Conservation (phyloP, 305 asterid genomes). For the Fraxinus platypoda region DNA sequence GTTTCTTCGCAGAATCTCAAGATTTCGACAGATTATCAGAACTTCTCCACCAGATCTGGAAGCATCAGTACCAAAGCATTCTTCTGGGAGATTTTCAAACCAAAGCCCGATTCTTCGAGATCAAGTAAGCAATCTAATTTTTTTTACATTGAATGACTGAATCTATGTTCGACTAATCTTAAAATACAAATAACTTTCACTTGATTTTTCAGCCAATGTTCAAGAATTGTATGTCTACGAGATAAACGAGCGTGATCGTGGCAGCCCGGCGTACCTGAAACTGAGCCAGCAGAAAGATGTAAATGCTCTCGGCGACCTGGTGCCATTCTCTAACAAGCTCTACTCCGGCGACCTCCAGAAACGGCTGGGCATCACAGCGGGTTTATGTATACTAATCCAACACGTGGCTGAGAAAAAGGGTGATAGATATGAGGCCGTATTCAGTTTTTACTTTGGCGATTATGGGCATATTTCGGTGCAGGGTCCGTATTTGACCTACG, state of each 20-base stretch:
- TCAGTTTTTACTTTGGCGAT: constrained; percentile 67
- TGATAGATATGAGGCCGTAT: constrained; percentile 53
- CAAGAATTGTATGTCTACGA: constrained; percentile 60
- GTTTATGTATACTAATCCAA: constrained; percentile 50
- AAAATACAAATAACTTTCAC: not conserved
- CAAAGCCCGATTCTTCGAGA: constrained; percentile 29
- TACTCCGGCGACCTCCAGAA: constrained; percentile 59
- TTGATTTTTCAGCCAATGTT: constrained; percentile 38
- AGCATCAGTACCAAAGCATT: constrained; percentile 35
- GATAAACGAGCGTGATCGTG: constrained; percentile 57
- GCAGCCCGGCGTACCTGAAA: constrained; percentile 56
- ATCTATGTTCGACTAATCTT: not conserved
- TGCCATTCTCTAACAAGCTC: constrained; percentile 68
- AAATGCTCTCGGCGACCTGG: constrained; percentile 62
- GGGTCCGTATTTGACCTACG: constrained; percentile 54
- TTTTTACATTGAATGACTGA: not conserved
- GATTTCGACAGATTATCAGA: constrained; percentile 25
- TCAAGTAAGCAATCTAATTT: constrained; percentile 31
- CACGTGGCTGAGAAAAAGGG: constrained; percentile 51
- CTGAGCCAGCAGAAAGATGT: constrained; percentile 44
- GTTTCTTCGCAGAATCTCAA: constrained; percentile 20
- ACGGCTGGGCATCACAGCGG: constrained; percentile 58
- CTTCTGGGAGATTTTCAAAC: constrained; percentile 34
- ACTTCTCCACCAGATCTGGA: constrained; percentile 11
- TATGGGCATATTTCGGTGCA: constrained; percentile 68